Evolutionary conservation across 2,329 filamentous ascomycete genomes (phyloP).

Genomic region (Plenodomus lindquistii): DNA sequence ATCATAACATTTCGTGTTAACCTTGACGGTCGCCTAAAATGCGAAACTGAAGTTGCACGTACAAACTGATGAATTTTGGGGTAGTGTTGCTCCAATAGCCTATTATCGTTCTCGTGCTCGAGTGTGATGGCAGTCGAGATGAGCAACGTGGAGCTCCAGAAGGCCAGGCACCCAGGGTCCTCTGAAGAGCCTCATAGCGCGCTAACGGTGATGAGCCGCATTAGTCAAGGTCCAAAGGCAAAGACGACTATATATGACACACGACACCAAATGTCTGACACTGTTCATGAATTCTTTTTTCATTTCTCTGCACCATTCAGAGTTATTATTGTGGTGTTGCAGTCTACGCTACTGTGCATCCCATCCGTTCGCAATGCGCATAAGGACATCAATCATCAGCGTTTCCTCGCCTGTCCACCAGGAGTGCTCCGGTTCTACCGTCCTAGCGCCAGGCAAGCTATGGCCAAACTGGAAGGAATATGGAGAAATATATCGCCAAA

Average conservation of each 20-base stretch:
- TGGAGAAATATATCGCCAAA: slow-evolving; percentile 35
- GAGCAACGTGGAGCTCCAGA: slow-evolving; percentile 36
- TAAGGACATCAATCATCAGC: slow-evolving; percentile 31
- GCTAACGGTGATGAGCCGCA: slow-evolving; percentile 28
- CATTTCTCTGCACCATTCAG: slow-evolving; percentile 35
- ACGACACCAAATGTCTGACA: not conserved
- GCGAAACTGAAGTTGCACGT: too few relatives aligned
- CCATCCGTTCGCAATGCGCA: slow-evolving; percentile 28
- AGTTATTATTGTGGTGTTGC: slow-evolving; percentile 37
- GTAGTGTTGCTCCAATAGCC: not conserved
- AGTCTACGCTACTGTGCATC: slow-evolving; percentile 35
- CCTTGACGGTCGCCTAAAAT: too few relatives aligned
- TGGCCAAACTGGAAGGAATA: slow-evolving; percentile 33
- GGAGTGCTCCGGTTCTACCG: slow-evolving; percentile 35
- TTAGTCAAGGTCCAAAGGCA: not conserved
- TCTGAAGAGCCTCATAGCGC: slow-evolving; percentile 27
- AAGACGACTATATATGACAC: not conserved
- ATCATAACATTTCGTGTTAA: slow-evolving; percentile 4
- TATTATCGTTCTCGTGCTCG: not conserved
- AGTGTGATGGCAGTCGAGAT: slow-evolving; percentile 2
- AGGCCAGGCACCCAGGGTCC: too few relatives aligned
- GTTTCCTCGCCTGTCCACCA: slow-evolving; percentile 25
- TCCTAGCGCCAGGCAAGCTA: slow-evolving; percentile 31
- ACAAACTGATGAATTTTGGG: too few relatives aligned
- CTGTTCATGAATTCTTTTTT: slow-evolving; percentile 29